Evolutionary conservation across 192 early-diverging fungal genomes (phyloP), one percentile per base, ranked within the genome.

Genomic region (Backusella liffmaniae): DNA sequence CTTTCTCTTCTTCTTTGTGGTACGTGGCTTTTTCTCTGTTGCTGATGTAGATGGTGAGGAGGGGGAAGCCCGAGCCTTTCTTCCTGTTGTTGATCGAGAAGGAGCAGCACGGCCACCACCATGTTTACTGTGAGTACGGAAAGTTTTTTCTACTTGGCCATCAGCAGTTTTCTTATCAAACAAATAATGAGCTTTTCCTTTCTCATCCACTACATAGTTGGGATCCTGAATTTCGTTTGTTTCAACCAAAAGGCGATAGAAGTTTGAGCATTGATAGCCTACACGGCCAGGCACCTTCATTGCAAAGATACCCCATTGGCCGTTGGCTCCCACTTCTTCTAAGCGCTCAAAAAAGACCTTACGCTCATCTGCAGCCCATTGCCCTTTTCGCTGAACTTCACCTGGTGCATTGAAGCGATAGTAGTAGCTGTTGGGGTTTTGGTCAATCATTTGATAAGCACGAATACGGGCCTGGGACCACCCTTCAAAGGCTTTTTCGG

Each of bases 211-310:
- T 15, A 94, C 89, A 77, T 98, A 98, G 87, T 98, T 98, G 2
- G 93, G 91, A 80, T 98, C 97, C 73, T 90, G 83, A 62, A 97
- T 90, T 75, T 97, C 90, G 21, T 93, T 91, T 53, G 92, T 94
- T 80, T 96, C 94, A 16, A 98, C 89, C 62, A 98, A 85, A 53
- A 93, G 84, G 35, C 97, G 91, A 83, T 98, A 98, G 84, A 96
- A 98, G 85, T 97, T 98, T 30, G 97, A 96, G 81, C 97, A 98
- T 92, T 95, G 97, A 81, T 98, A 98, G 13, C 97, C 97, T 42
- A 98, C 97, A 59, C 97, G 90, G 30, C 97, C 97, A 13, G 97
- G 96, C 44, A 98, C 94, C 5, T 93, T 88, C 92, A 96, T 96
- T 30, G 95, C 96, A 82, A 98, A 98, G 51, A 97, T 91, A 32